These are phyloP conservation scores for Sherardia arvensis DNA, from an alignment of 257 asterid genomes.

Conservation along the genomic window DNA sequence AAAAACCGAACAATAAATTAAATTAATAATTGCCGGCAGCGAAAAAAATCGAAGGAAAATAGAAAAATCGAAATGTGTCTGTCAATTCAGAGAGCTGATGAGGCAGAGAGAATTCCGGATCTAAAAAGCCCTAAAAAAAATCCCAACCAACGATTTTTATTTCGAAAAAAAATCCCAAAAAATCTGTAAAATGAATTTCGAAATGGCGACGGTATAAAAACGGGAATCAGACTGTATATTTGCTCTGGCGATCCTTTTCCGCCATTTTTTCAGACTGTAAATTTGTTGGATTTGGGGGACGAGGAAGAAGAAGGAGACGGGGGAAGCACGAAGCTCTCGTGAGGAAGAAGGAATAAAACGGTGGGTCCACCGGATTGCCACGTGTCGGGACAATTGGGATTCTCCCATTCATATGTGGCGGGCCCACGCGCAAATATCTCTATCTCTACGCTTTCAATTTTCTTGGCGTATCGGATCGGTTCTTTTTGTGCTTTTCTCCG, in stretches of 20 bases:
- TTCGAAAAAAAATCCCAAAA: background rate
- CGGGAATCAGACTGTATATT: background rate
- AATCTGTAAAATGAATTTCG: background rate
- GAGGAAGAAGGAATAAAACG: slow-evolving; percentile 22
- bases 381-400: background rate
- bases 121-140: slow-evolving; percentile 29
- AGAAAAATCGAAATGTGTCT: slow-evolving; percentile 2
- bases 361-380: slow-evolving; percentile 18
- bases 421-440: slow-evolving; percentile 2
- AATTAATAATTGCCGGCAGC: background rate
- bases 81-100: slow-evolving; percentile 2
- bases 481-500: slow-evolving; percentile 4
- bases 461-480: background rate
- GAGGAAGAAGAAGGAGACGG: background rate
- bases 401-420: background rate
- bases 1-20: background rate
- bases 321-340: slow-evolving; percentile 24
- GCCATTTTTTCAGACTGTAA: background rate
- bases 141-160: slow-evolving; percentile 19
- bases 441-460: no score
- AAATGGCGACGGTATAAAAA: background rate
- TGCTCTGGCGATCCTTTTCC: background rate
- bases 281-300: background rate
- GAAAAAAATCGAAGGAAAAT: background rate
- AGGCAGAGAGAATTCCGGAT: slow-evolving; percentile 38